Evolutionary conservation across 2,329 filamentous ascomycete species (phyloP), one percentile per base, ranked within the genome.

Genomic region (Cladophialophora immunda): DNA sequence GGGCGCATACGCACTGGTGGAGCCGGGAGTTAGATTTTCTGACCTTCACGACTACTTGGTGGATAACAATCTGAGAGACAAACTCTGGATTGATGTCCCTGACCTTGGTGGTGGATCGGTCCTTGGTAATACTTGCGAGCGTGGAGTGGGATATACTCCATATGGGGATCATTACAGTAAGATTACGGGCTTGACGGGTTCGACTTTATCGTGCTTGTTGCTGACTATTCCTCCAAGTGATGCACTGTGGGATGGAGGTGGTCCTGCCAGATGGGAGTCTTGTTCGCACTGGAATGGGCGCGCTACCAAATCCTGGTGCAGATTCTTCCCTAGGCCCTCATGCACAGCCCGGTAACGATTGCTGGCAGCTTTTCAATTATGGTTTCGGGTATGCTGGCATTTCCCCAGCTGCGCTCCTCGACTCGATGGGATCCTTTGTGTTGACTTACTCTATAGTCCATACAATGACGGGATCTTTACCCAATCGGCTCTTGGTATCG

Each of bases 71-170:
- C 67, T 76, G 52, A 68, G 71, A 11, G 68, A 81, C 57, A 79
- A 77, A 57, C 76, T 84, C 6, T 84, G 82, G 83, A 80, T 83
- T 2, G 81, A 81, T 67, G 80, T 79, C n/a, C 81, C 84, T 0
- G 82, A 81, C 34, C 76, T 86, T 2, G 83, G 83, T 34, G 84
- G 83, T 74, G 83, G 83, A 0, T 80, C 78, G n/a, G 78, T 86
- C 3, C 71, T 85, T n/a, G 84, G 84, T 1, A 86, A 86, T 70
- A 77, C 82, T 3, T 73, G 83, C 22, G 82, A 84, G 57, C 77
- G 82, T 45, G 81, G 82, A 7, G 76, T 82, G 41, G 69, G 69
- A 1, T 71, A 71, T 47, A 71, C 67, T 45, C 62, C 68, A 76
- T 81, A 75, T 76, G 78, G 77, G 71, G 79, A 82, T 38, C 83